phyloP scores from a whole-genome alignment of 371 early-diverging fungal species.

The Mucor lusitanicus region DNA sequence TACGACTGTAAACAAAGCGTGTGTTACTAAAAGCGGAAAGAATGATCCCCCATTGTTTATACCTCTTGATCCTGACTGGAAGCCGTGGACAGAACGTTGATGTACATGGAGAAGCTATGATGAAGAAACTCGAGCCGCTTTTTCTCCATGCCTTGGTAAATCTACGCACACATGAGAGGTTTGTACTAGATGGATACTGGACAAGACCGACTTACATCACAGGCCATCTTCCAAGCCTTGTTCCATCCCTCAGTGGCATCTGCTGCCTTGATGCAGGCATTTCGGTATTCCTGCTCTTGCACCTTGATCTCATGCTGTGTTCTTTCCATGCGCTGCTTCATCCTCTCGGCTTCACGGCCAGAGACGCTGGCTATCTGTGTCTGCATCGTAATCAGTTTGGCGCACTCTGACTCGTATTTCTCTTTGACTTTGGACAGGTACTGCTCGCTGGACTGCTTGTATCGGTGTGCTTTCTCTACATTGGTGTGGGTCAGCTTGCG shows the following conservation, averaged over 20 bases:
- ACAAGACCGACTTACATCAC: constrained; percentile 55
- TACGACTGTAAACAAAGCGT: constrained; percentile 55
- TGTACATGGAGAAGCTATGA: constrained; percentile 78
- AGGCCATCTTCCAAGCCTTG: constrained; percentile 65
- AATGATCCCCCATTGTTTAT: neutral
- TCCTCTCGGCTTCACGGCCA: constrained; percentile 35
- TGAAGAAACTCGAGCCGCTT: constrained; percentile 86
- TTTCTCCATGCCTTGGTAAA: constrained; percentile 87
- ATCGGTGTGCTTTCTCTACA: constrained; percentile 57
- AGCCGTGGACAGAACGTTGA: constrained; percentile 80
- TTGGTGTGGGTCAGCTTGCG: constrained; percentile 54
- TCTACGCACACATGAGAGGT: constrained; percentile 24
- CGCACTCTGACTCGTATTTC: constrained; percentile 70
- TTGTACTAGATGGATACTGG: neutral
- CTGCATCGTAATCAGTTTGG: constrained; percentile 38
- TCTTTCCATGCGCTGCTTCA: constrained; percentile 37
- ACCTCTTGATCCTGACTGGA: constrained; percentile 91
- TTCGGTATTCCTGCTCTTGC: constrained; percentile 72
- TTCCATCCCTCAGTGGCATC: constrained; percentile 77
- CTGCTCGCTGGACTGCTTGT: constrained; percentile 46
- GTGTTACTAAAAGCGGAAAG: neutral
- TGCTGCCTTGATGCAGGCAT: constrained; percentile 60
- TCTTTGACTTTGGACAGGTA: constrained; percentile 59
- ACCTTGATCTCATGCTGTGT: constrained; percentile 38
- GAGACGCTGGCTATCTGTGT: constrained; percentile 36